Percentiles rank a stretch among this genome's conserved stretches.
Conservation (phyloP, 495 filamentous ascomycete genomes). For the Penicillium nucicola region DNA sequence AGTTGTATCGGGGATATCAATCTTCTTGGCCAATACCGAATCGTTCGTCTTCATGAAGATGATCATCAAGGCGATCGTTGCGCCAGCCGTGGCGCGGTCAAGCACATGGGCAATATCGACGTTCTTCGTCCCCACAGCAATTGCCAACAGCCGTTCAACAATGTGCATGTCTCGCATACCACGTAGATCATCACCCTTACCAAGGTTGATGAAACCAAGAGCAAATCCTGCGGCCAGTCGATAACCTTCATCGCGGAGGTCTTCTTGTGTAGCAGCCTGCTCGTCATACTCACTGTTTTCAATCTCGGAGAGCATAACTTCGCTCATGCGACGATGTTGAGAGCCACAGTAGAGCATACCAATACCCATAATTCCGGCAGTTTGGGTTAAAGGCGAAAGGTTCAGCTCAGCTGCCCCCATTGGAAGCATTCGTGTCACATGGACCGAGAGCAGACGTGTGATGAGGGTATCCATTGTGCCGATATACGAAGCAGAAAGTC, state of each 20-base stretch:
- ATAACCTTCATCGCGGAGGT: constrained; percentile 91
- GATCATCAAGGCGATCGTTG: constrained; percentile 83
- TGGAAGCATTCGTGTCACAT: constrained; percentile 91
- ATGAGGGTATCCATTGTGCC: constrained; percentile 96
- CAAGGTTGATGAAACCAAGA: constrained; percentile 91
- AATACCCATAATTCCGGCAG: constrained; percentile 95
- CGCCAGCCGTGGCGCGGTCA: constrained; percentile 86
- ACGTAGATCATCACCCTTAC: constrained; percentile 79
- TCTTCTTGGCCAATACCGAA: constrained; percentile 80
- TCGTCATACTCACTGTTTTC: constrained; percentile 80
- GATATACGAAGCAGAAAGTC: constrained; percentile 86
- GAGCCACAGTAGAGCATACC: constrained; percentile 92
- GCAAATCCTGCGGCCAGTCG: constrained; percentile 91
- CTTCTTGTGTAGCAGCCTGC: constrained; percentile 54
- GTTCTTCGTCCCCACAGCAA: constrained; percentile 83
- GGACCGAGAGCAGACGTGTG: constrained; percentile 93
- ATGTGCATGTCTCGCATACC: constrained; percentile 94
- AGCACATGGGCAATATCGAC: constrained; percentile 86
- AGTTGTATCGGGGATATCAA: constrained; percentile 85
- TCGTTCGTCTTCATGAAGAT: constrained; percentile 98
- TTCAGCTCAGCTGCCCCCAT: constrained; percentile 91
- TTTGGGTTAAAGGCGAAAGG: constrained; percentile 89
- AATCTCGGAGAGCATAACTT: constrained; percentile 97
- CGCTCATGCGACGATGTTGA: constrained; percentile 96
- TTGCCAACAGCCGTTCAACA: constrained; percentile 76